A percentile compares a stretch with the other conserved stretches of the same genome.
These are phyloP conservation scores for Eucalyptus victrix DNA, from an alignment of 345 rosid genomes.

Conservation along the genomic window DNA sequence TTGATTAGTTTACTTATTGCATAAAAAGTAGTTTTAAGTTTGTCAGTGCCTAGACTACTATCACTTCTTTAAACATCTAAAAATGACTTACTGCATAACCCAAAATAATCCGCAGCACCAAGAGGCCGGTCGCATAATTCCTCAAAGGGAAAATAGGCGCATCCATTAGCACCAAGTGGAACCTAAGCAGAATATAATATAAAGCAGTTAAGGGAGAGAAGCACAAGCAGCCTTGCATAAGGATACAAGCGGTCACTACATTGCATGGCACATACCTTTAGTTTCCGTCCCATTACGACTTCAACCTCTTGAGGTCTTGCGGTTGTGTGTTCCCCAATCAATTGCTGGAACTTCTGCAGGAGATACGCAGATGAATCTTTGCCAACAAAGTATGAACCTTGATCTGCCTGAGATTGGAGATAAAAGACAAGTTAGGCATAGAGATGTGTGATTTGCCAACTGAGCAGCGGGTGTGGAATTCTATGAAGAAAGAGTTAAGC, in stretches of 20 bases:
- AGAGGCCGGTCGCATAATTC: conserved; percentile 91
- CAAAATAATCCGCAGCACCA: conserved; percentile 97
- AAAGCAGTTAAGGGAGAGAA: background rate
- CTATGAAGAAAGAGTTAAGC: background rate
- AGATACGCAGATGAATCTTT: conserved; percentile 41
- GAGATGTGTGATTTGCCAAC: background rate
- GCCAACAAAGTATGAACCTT: conserved; percentile 90
- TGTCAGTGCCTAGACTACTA: background rate
- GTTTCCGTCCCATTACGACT: conserved; percentile 87
- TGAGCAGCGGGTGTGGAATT: background rate
- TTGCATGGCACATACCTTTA: conserved; percentile 31
- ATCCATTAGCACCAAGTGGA: conserved; percentile 77
- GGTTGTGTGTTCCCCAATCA: conserved; percentile 46
- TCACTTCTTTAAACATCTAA: background rate
- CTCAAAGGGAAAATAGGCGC: conserved; percentile 84
- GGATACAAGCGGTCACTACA: background rate
- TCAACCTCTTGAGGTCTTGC: conserved; percentile 53
- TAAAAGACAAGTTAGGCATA: background rate
- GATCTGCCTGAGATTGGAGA: conserved; percentile 47
- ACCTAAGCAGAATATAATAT: conserved; percentile 22
- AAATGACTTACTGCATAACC: conserved; percentile 76
- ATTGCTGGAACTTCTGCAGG: conserved; percentile 54
- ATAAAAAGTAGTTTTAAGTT: background rate
- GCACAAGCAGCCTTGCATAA: background rate
- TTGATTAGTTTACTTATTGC: background rate